phyloP scores from a whole-genome alignment of 106 monocot genomes.

The Dioscorea alata region DNA sequence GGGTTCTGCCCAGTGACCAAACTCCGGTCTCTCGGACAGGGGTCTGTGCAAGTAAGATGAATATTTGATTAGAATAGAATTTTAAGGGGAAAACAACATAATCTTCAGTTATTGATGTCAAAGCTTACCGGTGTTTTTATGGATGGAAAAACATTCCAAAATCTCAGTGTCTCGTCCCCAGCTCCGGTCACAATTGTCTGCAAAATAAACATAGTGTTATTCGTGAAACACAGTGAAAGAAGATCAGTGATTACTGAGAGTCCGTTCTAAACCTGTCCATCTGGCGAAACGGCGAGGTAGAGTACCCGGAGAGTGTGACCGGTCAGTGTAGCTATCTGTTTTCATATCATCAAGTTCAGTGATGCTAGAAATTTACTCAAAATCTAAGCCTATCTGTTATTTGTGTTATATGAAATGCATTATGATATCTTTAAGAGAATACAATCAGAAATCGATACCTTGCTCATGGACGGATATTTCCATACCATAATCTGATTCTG shows the following conservation, averaged over 20 bases:
- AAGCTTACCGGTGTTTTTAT: constrained; percentile 49
- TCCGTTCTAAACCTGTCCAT: constrained; percentile 57
- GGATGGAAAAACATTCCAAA: constrained; percentile 94
- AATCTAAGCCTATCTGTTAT: too few relatives aligned
- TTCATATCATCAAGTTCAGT: not conserved
- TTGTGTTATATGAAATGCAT: too few relatives aligned
- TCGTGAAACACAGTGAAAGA: not conserved
- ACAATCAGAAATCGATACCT: constrained; percentile 32
- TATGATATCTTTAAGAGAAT: too few relatives aligned
- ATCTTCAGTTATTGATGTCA: not conserved
- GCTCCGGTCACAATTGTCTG: constrained; percentile 95
- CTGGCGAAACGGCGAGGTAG: constrained; percentile 78
- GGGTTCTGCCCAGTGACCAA: constrained; percentile 57
- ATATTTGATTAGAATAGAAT: not conserved
- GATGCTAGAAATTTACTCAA: not conserved
- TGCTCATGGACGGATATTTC: constrained; percentile 95
- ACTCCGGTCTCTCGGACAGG: constrained; percentile 42
- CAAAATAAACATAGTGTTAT: not conserved
- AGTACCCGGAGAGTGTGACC: constrained; percentile 90
- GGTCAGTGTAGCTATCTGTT: constrained; percentile 79
- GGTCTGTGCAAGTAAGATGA: constrained; percentile 18
- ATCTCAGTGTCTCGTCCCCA: constrained; percentile 92
- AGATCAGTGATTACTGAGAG: not conserved
- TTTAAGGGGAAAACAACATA: not conserved
- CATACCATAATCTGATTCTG: constrained; percentile 98